These are phyloP conservation scores for Pseudoscleropodium purum DNA, from an alignment of 225 moss, liverwort and hornwort genomes.

Conservation along the genomic window DNA sequence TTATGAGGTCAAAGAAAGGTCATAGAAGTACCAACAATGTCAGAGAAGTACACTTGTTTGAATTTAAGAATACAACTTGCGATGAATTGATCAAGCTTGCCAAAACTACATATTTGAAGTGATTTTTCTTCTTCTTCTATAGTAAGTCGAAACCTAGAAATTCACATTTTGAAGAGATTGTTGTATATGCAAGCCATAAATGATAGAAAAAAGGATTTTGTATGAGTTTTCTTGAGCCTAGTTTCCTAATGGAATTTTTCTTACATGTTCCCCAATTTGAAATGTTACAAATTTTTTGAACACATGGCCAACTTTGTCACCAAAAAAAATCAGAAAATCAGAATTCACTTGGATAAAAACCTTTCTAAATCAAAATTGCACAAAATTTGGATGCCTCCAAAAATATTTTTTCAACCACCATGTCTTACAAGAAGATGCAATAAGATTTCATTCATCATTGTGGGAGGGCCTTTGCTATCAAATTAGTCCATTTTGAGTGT, in stretches of 20 bases:
- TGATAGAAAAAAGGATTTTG: background rate
- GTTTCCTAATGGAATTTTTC: fast-evolving
- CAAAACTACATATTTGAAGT: background rate
- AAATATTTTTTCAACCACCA: background rate
- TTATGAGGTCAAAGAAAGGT: too few species aligned
- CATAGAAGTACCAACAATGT: too few species aligned
- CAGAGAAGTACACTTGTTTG: too few species aligned
- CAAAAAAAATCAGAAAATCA: fast-evolving
- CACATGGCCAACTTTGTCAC: background rate
- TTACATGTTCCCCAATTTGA: too few species aligned
- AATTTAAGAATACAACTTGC: too few species aligned
- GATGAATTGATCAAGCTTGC: background rate
- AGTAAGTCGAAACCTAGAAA: fast-evolving
- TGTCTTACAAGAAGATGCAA: background rate
- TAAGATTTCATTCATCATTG: too few species aligned
- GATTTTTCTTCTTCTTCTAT: background rate
- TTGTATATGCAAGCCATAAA: background rate
- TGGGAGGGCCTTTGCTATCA: background rate
- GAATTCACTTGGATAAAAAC: background rate
- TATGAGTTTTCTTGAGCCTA: background rate
- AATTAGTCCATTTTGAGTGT: background rate
- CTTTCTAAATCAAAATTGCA: fast-evolving
- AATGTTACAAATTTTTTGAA: too few species aligned
- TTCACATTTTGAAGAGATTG: background rate
- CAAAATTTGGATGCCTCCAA: fast-evolving